These are phyloP conservation scores for Suhomyces bolitotheri DNA, from an alignment of 1,139 yeast genomes.

Conservation along the genomic window DNA sequence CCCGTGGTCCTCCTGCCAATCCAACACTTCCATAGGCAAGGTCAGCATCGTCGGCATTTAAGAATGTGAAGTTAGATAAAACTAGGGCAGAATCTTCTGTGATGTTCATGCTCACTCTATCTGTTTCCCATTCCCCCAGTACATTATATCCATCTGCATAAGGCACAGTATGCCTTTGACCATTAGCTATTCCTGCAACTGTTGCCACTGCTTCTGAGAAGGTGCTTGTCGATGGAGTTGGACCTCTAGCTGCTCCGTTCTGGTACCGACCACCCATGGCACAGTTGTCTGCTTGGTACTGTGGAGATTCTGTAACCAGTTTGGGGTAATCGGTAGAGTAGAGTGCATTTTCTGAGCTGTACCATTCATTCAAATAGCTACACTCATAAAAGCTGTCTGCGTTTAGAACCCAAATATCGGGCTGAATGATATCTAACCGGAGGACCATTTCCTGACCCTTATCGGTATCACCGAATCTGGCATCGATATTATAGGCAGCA, in stretches of 20 bases:
- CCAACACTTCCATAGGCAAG: constrained; percentile 49
- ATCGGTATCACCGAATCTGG: constrained; percentile 6
- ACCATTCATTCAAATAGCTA: constrained; percentile 23
- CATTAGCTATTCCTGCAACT: constrained; percentile 14
- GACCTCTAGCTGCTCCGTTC: neutral
- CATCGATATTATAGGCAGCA: constrained; percentile 10
- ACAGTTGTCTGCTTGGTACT: constrained; percentile 29
- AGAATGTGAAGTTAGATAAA: constrained; percentile 29
- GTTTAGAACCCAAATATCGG: constrained; percentile 41
- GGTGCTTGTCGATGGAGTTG: constrained; percentile 6
- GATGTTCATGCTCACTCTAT: constrained; percentile 3
- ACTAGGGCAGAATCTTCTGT: constrained; percentile 10
- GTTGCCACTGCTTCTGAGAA: constrained; percentile 9
- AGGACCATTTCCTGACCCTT: constrained; percentile 20
- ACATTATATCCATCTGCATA: constrained; percentile 31
- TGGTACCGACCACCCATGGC: constrained; percentile 29
- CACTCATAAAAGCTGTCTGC: constrained; percentile 28
- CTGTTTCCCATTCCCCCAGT: constrained; percentile 21
- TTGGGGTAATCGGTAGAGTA: constrained; percentile 17
- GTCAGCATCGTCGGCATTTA: constrained; percentile 26
- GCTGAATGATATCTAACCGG: constrained; percentile 36
- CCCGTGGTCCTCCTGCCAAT: constrained; percentile 45
- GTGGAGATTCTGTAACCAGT: constrained; percentile 21
- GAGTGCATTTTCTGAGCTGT: constrained; percentile 14
- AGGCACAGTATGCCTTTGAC: constrained; percentile 24